These are phyloP conservation scores for Paraphoma chrysanthemicola DNA, from an alignment of 2,329 filamentous ascomycete genomes.

Conservation along the genomic window DNA sequence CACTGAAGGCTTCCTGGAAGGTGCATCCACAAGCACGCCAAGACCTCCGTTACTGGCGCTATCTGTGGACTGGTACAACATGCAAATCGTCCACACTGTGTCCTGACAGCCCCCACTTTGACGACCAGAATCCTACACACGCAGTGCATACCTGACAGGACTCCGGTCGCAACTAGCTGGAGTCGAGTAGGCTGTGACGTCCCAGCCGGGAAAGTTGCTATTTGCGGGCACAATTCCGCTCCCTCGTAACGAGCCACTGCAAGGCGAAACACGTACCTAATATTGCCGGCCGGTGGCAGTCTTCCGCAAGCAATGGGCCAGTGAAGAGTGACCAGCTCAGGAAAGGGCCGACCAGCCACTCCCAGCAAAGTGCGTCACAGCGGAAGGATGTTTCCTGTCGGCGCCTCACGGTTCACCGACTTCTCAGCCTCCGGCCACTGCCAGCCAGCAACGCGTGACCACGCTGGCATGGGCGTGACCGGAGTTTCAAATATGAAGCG, in stretches of 20 bases:
- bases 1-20: no score
- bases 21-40: no score
- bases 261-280: slow-evolving; percentile 3
- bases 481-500: slow-evolving; percentile 19
- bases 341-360: neutral
- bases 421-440: slow-evolving; percentile 8
- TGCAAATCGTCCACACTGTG: neutral
- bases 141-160: neutral
- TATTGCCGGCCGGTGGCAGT: slow-evolving; percentile 1
- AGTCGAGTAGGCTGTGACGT: slow-evolving; percentile 6
- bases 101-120: neutral
- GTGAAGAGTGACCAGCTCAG: neutral
- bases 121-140: neutral
- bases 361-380: slow-evolving; percentile 4
- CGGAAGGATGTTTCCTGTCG: slow-evolving; percentile 11
- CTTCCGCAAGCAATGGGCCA: slow-evolving; percentile 4
- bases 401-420: slow-evolving; percentile 3
- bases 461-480: slow-evolving; percentile 12
- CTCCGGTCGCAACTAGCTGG: neutral
- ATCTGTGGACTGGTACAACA: neutral
- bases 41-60: no score
- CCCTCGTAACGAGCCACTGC: slow-evolving; percentile 5
- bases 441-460: slow-evolving; percentile 1
- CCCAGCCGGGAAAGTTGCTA: neutral
- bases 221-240: neutral